These are phyloP conservation scores for Kwoniella dejecticola DNA, from an alignment of 768 basidiomycete genomes.

Conservation along the genomic window DNA sequence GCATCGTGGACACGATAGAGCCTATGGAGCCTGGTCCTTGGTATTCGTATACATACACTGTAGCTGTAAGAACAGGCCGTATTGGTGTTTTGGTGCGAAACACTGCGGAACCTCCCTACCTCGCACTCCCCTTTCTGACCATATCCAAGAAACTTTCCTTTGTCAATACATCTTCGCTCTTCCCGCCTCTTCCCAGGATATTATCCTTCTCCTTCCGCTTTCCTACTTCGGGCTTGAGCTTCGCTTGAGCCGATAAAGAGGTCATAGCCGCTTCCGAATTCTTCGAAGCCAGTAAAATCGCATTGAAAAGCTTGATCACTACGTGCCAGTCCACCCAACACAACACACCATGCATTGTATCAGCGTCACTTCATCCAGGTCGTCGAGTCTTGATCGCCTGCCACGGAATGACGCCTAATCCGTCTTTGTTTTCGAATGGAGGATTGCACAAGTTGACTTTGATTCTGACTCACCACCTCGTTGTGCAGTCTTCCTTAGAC, in stretches of 20 bases:
- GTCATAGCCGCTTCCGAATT: conserved; percentile 40
- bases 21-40: no score
- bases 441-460: not conserved
- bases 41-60: no score
- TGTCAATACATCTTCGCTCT: conserved; percentile 50
- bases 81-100: no score
- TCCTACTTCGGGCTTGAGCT: conserved; percentile 37
- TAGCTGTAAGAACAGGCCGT: no score
- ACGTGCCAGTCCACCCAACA: no score
- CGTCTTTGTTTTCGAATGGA: no score
- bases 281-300: conserved; percentile 53
- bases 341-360: no score
- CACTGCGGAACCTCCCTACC: conserved; percentile 4
- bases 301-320: conserved; percentile 58
- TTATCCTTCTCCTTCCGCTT: conserved; percentile 55
- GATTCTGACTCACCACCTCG: conserved; percentile 51
- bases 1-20: no score
- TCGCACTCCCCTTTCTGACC: conserved; percentile 49
- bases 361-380: no score
- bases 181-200: conserved; percentile 53
- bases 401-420: no score
- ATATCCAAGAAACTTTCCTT: conserved; percentile 57
- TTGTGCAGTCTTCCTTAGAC: conserved; percentile 56
- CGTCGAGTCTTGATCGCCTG: no score
- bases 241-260: conserved; percentile 35